Base-by-base conservation (phyloP, 164 flowering plant species). In the Macadamia integrifolia region DNA sequence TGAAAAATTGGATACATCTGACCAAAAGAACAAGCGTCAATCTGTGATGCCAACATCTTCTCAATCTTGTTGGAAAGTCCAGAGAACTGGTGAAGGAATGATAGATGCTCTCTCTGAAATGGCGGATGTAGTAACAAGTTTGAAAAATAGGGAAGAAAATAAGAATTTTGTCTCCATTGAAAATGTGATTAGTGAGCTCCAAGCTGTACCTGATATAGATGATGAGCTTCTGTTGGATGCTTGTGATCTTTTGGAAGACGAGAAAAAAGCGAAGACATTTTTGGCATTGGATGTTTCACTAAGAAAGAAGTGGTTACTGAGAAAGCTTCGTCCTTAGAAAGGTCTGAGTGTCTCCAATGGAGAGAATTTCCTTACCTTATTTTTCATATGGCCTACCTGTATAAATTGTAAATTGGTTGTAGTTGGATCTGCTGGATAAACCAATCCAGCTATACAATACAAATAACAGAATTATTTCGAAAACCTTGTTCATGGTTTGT, bases 161-260 rank as follows among this genome's bases (percentile, higher is more conserved):
- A 71, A 73, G 32, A 73, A 71, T 59, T 62, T 60, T 17, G 29
- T 58, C 30, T 58, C 64, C 11, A 75, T 82, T n/a, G 85, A 79
- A 58, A 71, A 58, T 29, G 84, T 82, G 12, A 71, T 82, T 18
- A 75, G 74, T 53, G 82, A 82, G 31, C 78, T 83, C 50, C 84
- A 79, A 68, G 78, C 77, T 18, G 68, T 80, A 62, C 75, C 84
- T 0, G 84, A 72, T 61, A 66, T 84, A 9, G 87, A 84, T 64
- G 85, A 84, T 50, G 82, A 82, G 46, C 80, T 84, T 17, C 58
- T 80, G 61, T 75, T 84, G 74, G 87, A 81, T 71, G 84, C 81
- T 68, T 84, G 87, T 69, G 84, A 82, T 67, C 76, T 84, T 23
- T 68, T 82, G 72, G 87, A 84, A 66, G 85, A 84, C 63, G 85